Conservation (phyloP, 176 grass and related monocot species). For the Panicum miliaceum region DNA sequence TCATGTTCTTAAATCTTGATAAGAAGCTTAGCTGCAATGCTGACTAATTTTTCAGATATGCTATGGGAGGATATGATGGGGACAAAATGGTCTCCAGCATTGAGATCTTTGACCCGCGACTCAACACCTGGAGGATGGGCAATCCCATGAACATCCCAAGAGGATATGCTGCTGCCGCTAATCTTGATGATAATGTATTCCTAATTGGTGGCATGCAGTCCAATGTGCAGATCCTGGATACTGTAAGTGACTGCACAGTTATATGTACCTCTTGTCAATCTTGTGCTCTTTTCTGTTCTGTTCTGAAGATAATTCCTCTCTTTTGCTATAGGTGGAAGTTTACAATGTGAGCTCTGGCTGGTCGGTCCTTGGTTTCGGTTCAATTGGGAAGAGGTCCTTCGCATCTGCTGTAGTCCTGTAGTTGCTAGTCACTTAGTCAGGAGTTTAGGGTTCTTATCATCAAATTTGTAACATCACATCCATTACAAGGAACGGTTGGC, state of each 20-base stretch:
- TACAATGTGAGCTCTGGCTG: slow-evolving; percentile 61
- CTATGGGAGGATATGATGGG: slow-evolving; percentile 73
- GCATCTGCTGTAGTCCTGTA: slow-evolving; percentile 62
- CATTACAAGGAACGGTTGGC: slow-evolving; percentile 14
- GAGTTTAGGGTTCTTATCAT: slow-evolving; percentile 25
- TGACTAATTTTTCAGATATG: slow-evolving; percentile 57
- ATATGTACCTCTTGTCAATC: background rate
- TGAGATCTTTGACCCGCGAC: slow-evolving; percentile 79
- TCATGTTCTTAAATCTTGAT: slow-evolving; percentile 12
- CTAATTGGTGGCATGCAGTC: slow-evolving; percentile 66
- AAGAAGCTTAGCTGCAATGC: slow-evolving; percentile 27
- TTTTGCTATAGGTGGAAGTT: slow-evolving; percentile 63
- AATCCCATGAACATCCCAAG: slow-evolving; percentile 62
- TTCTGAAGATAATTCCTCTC: slow-evolving; percentile 23
- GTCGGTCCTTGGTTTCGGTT: slow-evolving; percentile 45
- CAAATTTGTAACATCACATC: slow-evolving; percentile 2
- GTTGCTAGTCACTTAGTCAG: background rate
- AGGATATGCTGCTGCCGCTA: slow-evolving; percentile 67
- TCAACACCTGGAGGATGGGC: slow-evolving; percentile 63
- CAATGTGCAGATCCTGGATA: slow-evolving; percentile 57
- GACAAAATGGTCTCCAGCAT: slow-evolving; percentile 65
- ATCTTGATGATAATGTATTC: slow-evolving; percentile 57
- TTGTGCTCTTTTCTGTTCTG: slow-evolving; percentile 9
- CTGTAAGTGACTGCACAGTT: slow-evolving; percentile 40
- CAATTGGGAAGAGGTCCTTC: slow-evolving; percentile 81